These are phyloP conservation scores for Mycosphaerella sp. DNA, from an alignment of 2,329 filamentous ascomycete species.

Conservation along the genomic window DNA sequence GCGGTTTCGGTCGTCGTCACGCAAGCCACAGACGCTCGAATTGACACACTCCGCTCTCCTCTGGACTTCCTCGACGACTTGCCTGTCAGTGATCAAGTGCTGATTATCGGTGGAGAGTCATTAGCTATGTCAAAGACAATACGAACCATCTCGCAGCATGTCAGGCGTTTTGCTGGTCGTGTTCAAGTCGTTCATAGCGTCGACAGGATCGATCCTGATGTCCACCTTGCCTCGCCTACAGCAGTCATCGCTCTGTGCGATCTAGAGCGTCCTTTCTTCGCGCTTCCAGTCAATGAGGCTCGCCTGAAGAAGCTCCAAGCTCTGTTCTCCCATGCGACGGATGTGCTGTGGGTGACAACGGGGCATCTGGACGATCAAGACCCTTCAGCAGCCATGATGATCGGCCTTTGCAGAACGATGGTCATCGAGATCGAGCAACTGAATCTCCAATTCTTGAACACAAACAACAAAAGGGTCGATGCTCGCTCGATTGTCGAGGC, in stretches of 20 bases:
- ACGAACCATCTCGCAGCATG: constrained; percentile 14
- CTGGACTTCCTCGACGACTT: constrained; percentile 15
- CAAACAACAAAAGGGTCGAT: constrained; percentile 8
- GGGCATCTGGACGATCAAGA: constrained; percentile 16
- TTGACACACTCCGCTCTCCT: constrained; percentile 18
- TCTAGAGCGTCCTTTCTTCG: constrained; percentile 19
- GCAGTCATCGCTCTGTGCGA: constrained; percentile 21
- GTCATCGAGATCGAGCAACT: constrained; percentile 17
- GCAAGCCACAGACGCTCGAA: constrained; percentile 16
- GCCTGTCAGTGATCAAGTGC: constrained; percentile 15
- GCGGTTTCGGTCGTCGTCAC: constrained; percentile 18
- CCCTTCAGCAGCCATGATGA: constrained; percentile 16
- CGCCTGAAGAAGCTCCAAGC: constrained; percentile 15
- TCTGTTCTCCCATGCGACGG: constrained; percentile 13
- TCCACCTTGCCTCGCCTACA: constrained; percentile 6
- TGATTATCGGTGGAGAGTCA: constrained; percentile 19
- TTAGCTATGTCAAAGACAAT: constrained; percentile 16
- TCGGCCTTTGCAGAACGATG: constrained; percentile 19
- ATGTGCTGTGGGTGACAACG: constrained; percentile 18
- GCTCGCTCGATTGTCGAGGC: constrained; percentile 16
- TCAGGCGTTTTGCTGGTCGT: constrained; percentile 14
- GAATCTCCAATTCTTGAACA: constrained; percentile 20
- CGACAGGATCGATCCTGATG: constrained; percentile 12
- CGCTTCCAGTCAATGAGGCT: constrained; percentile 8
- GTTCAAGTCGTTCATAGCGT: constrained; percentile 18